Evolutionary conservation across 352 stramenopile genomes (phyloP).

Genomic region (Phytophthora sp.): DNA sequence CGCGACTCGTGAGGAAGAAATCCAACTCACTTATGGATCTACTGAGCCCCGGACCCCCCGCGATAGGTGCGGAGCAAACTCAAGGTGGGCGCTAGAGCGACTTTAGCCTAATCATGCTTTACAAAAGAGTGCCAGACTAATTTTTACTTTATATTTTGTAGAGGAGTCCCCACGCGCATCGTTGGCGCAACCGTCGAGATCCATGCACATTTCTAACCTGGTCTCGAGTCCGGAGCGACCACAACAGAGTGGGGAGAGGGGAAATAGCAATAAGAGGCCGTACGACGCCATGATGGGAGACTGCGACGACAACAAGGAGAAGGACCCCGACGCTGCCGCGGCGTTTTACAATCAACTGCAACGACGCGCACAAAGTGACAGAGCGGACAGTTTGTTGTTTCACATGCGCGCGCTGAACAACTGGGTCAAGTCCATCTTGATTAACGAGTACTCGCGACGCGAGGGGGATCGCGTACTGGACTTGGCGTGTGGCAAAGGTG

Average conservation of each 20-base stretch:
- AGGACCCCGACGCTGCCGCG: constrained; percentile 69
- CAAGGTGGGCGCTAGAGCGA: constrained; percentile 31
- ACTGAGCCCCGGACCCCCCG: constrained; percentile 62
- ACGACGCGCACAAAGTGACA: constrained; percentile 70
- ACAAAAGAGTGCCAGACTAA: too few relatives aligned
- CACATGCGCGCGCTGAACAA: constrained; percentile 99
- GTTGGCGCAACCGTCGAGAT: constrained; percentile 4
- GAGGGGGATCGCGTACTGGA: constrained; percentile 93
- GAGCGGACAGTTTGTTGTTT: constrained; percentile 93
- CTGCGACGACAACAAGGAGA: constrained; percentile 32
- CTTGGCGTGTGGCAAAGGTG: constrained; percentile 98
- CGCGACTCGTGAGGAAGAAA: constrained; percentile 57
- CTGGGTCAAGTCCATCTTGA: constrained; percentile 98
- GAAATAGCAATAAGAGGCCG: constrained; percentile 46
- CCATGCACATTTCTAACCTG: constrained; percentile 71
- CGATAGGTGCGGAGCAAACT: constrained; percentile 36
- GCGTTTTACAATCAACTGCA: constrained; percentile 89
- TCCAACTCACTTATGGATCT: constrained; percentile 83
- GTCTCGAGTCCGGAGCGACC: constrained; percentile 40
- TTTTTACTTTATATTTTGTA: constrained; percentile 4
- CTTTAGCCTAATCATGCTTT: neutral
- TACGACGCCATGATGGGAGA: constrained; percentile 65
- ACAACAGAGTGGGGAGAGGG: constrained; percentile 6
- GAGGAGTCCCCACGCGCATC: constrained; percentile 30
- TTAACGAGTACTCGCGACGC: constrained; percentile 87